Evolutionary conservation across 805 yeast genomes (phyloP).

Genomic region (Candida cerambycidarum): DNA sequence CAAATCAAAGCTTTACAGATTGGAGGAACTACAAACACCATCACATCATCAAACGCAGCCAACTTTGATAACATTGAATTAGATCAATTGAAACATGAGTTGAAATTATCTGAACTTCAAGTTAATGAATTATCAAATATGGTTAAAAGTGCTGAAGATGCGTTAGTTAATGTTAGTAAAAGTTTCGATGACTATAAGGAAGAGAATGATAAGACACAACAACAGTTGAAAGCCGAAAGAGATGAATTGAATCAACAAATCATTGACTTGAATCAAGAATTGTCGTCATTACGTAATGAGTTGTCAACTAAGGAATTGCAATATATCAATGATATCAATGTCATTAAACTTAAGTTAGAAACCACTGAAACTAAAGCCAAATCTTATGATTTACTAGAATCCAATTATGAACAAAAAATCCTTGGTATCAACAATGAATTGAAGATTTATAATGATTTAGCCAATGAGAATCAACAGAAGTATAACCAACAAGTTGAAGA

Average conservation of each 20-base stretch:
- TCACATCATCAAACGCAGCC: conserved; percentile 13
- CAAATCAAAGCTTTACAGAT: conserved; percentile 20
- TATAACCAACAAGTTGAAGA: conserved; percentile 56
- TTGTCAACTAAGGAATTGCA: conserved; percentile 20
- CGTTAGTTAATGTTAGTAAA: conserved; percentile 53
- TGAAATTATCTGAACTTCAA: conserved; percentile 56
- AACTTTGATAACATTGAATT: conserved; percentile 10
- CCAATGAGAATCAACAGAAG: conserved; percentile 50
- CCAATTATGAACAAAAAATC: conserved; percentile 32
- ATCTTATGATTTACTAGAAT: conserved; percentile 33
- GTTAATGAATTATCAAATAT: conserved; percentile 62
- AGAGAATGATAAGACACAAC: conserved; percentile 23
- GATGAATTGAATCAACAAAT: conserved; percentile 21
- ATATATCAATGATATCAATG: conserved; percentile 25
- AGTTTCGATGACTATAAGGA: conserved; percentile 47
- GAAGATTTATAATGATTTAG: conserved; percentile 44
- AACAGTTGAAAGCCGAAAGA: conserved; percentile 24
- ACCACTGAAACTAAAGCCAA: conserved; percentile 28
- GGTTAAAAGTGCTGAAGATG: conserved; percentile 65
- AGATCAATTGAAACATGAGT: conserved; percentile 33
- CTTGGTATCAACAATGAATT: conserved; percentile 29
- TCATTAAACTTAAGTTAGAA: conserved; percentile 24
- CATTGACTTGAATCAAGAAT: conserved; percentile 19
- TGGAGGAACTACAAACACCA: too few relatives aligned
- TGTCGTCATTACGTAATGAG: conserved; percentile 23